Evolutionary conservation across 495 filamentous ascomycete species (phyloP).

Genomic region (Cairneyella variabilis): DNA sequence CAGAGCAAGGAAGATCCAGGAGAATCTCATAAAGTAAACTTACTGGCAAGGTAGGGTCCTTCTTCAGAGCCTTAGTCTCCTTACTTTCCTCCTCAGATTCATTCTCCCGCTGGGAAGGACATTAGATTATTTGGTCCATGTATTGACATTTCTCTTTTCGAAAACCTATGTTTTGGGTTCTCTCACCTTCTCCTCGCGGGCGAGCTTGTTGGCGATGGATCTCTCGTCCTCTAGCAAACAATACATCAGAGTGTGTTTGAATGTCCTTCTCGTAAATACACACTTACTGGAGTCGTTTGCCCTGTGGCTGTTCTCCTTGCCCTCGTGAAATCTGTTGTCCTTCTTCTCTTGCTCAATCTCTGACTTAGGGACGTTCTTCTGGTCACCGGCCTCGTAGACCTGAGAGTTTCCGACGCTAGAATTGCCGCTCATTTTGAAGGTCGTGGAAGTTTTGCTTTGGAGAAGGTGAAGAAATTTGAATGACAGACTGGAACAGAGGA

Average conservation of each 20-base stretch:
- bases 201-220: constrained; percentile 53
- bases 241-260: background rate
- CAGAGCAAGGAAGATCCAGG: no score
- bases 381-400: constrained; percentile 52
- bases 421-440: constrained; percentile 10
- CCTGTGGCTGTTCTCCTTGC: constrained; percentile 59
- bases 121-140: background rate
- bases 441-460: no score
- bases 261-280: constrained; percentile 14
- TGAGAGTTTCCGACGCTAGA: constrained; percentile 39
- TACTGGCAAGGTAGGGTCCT: constrained; percentile 24
- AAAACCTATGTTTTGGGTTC: background rate
- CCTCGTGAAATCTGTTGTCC: constrained; percentile 59
- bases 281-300: constrained; percentile 65
- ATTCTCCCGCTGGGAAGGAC: constrained; percentile 8
- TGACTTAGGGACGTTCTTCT: constrained; percentile 58
- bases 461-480: no score
- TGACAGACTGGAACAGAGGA: background rate
- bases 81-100: constrained; percentile 19
- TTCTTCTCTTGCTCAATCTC: constrained; percentile 43
- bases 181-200: constrained; percentile 22
- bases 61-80: constrained; percentile 19
- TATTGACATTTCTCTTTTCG: background rate
- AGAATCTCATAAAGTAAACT: no score
- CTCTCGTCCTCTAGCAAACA: constrained; percentile 64